These are phyloP conservation scores for Lactarius evosmus DNA, from an alignment of 768 basidiomycete species.

Conservation along the genomic window DNA sequence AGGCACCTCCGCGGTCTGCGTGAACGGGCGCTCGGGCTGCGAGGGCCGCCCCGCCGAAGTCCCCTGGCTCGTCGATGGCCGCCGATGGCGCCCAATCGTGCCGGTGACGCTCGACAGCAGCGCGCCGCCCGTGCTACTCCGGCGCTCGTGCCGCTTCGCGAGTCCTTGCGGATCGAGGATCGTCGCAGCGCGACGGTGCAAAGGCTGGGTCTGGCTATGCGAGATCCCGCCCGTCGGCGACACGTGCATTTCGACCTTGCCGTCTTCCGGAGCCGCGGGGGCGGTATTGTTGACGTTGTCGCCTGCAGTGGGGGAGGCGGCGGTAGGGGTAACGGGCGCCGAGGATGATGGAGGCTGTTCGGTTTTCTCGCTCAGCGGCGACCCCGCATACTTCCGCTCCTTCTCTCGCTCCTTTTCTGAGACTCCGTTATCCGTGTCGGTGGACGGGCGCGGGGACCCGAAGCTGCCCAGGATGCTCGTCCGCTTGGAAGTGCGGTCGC, in stretches of 20 bases:
- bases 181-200: conserved; percentile 75
- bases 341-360: conserved; percentile 5
- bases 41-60: conserved; percentile 32
- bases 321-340: neutral
- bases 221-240: conserved; percentile 34
- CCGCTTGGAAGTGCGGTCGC: conserved; percentile 27
- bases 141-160: conserved; percentile 61
- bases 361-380: conserved; percentile 27
- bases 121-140: conserved; percentile 74
- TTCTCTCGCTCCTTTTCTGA: conserved; percentile 24
- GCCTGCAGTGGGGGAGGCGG: neutral
- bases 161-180: conserved; percentile 67
- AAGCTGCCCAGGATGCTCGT: conserved; percentile 22
- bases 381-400: conserved; percentile 34
- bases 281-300: neutral
- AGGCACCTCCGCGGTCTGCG: conserved; percentile 47
- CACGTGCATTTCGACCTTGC: conserved; percentile 11
- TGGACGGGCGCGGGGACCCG: conserved; percentile 22
- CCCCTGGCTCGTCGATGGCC: conserved; percentile 68
- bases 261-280: neutral
- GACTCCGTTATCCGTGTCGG: conserved; percentile 4
- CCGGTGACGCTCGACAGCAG: conserved; percentile 46
- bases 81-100: conserved; percentile 62
- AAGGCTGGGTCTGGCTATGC: conserved; percentile 51
- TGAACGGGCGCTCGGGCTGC: conserved; percentile 47